Evolutionary conservation across 805 yeast genomes (phyloP).

Genomic region (Saccharomycopsis fermentans): DNA sequence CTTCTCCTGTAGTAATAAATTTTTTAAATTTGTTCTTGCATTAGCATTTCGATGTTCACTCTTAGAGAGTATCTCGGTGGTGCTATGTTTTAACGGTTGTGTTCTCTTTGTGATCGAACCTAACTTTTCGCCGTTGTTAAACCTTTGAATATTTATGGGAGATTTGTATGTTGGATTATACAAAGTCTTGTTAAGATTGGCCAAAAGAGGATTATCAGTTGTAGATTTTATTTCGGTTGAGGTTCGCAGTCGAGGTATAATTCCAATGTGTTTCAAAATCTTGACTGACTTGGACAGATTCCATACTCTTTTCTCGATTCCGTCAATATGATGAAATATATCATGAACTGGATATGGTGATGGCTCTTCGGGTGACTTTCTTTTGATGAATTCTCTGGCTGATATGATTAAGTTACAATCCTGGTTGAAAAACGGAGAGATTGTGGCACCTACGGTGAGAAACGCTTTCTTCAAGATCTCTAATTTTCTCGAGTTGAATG

Average conservation of each 20-base stretch:
- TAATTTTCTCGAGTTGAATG: background rate
- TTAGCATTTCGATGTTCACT: background rate
- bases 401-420: slow-evolving; percentile 13
- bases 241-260: background rate
- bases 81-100: background rate
- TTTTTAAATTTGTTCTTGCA: background rate
- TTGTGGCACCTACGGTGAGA: slow-evolving; percentile 1
- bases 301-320: slow-evolving; percentile 11
- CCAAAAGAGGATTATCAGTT: background rate
- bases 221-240: background rate
- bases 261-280: slow-evolving; percentile 7
- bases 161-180: background rate
- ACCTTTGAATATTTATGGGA: background rate
- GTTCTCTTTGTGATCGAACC: background rate
- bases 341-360: slow-evolving; percentile 8
- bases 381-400: slow-evolving; percentile 4
- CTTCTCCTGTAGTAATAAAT: slow-evolving; percentile 4
- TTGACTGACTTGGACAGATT: background rate
- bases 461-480: slow-evolving; percentile 1
- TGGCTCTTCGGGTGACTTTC: background rate
- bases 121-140: background rate
- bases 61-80: background rate
- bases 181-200: background rate
- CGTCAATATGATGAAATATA: slow-evolving; percentile 10
- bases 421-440: slow-evolving; percentile 9